Base-by-base conservation (phyloP, 2,329 filamentous ascomycete species). In the Cadophora sp. region DNA sequence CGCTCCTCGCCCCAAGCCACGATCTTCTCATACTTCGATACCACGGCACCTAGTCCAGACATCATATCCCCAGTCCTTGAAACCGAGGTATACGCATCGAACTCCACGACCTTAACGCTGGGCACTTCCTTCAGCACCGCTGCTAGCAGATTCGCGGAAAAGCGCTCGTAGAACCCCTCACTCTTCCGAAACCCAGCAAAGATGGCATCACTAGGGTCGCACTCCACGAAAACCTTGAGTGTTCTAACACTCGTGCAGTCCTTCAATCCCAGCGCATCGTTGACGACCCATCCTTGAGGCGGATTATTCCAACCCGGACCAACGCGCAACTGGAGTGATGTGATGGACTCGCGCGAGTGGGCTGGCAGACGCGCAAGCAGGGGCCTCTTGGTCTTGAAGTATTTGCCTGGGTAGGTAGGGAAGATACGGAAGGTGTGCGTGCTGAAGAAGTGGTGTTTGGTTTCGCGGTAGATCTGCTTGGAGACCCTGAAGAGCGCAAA, bases 311-410 rank as follows among this genome's bases (percentile, higher is more conserved):
- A 94, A 24, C 91, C 91, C 0, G 91, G 91, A 0, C 92, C 92
- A 0, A 94, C 82, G 2, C 91, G 86, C 64, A 94, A 79, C 78
- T 94, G 89, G 2, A 94, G 80, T 0, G 86, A 86, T 0, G 85
- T 89, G 55, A 94, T 83, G 56, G 81, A 84, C 19, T 81, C 80
- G 40, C 90, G 86, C 77, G 91, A 89, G 34, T 80, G 81, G 0
- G 86, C 79, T 24, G 88, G 87, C 65, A 94, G 79, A 22, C 91
- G 88, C 6, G 89, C 85, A 31, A 94, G 82, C 0, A 94, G 82
- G 1, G 91, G 91, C 72, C 87, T 87, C 80, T 92, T 92, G 34
- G 88, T 89, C 79, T 92, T 91, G 81, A 92, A 92, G 79, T 90
- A 89, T 48, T 85, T 84, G 55, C 88, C 88, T 5, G 86, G 85